Percentiles rank a stretch among this genome's conserved stretches.
Conservation (phyloP, 164 flowering plant genomes). For the Liquidambar formosana region DNA sequence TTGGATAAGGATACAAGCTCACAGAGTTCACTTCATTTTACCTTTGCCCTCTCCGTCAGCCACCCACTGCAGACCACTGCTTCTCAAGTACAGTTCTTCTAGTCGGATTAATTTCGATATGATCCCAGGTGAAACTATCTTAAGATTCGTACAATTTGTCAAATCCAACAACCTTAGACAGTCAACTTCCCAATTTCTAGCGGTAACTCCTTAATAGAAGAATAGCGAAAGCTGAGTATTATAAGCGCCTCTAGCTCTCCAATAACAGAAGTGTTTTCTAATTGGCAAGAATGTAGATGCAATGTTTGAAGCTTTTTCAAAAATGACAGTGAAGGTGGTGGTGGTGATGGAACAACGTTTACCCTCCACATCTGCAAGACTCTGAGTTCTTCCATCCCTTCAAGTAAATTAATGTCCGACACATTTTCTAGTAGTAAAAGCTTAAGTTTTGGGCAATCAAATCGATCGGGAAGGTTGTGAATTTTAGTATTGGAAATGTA, state of each 20-base stretch:
- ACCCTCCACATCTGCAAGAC: slow-evolving; percentile 1
- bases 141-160: not conserved
- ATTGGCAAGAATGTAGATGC: slow-evolving; percentile 4
- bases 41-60: not conserved
- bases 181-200: slow-evolving; percentile 8
- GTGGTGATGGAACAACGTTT: not conserved
- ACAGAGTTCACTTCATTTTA: too few relatives aligned
- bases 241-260: slow-evolving; percentile 11
- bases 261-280: not conserved
- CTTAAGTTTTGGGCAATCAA: slow-evolving; percentile 2
- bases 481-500: too few relatives aligned
- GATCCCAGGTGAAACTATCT: slow-evolving; percentile 7
- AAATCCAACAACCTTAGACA: slow-evolving; percentile 9
- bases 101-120: slow-evolving; percentile 1
- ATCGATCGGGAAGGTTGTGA: too few relatives aligned
- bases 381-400: slow-evolving; percentile 5
- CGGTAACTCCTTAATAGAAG: slow-evolving; percentile 1
- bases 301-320: slow-evolving; percentile 14
- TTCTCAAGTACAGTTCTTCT: slow-evolving; percentile 5
- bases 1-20: too few relatives aligned
- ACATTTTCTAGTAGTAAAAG: not conserved
- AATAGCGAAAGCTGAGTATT: slow-evolving; percentile 6
- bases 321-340: slow-evolving; percentile 2
- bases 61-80: slow-evolving; percentile 4
- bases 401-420: not conserved